Evolutionary conservation across 139 green algal species (phyloP), one percentile per base, ranked within the genome.

Genomic region (Chlamydomonas sphaeroides): DNA sequence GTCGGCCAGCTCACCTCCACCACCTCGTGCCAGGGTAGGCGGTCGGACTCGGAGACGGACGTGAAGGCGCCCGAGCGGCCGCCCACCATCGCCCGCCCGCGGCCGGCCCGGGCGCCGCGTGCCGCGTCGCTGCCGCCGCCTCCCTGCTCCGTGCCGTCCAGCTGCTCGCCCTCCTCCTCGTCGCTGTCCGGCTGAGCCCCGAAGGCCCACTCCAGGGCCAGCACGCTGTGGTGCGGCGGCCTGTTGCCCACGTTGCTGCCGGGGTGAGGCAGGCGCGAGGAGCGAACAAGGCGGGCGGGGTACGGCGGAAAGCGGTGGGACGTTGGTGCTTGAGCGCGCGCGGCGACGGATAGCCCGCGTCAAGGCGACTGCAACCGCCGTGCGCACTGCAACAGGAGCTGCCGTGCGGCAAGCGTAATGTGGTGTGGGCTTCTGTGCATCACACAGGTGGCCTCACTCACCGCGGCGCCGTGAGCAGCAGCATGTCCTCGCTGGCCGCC

Each of bases 21-120:
- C 1, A 80, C 59, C 59, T 70, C 59, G n/a, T 21, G 10, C 74
- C 74, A 80, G 20, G 20, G 74, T 30, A 80, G 21, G 2, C 74
- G 74, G 25, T 80, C 38, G 38, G 38, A n/a, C 57, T 80, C 74
- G 17, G 74, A 66, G 25, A 80, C n/a, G 33, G 71, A 59, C 59
- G 2, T 8, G 25, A 70, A 65, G 18, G 10, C 21, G 8, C 59
- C 59, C 26, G 53, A 5, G 5, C 18, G 56, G 56, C 17, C 26
- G 17, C 2, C 18, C 23, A 2, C 26, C 56, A 26, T 2, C 56
- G 26, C 56, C 56, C 17, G 18, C 53, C 15, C 18, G 17, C 68
- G 28, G 26, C 20, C 68, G 23, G 6, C 68, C 68, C 2, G 41
- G 26, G 21, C 26, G 4, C n/a, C 20, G 28, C 28, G 25, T 20